These are phyloP conservation scores for Solanum chacoense DNA, from an alignment of 305 asterid genomes.

Conservation along the genomic window DNA sequence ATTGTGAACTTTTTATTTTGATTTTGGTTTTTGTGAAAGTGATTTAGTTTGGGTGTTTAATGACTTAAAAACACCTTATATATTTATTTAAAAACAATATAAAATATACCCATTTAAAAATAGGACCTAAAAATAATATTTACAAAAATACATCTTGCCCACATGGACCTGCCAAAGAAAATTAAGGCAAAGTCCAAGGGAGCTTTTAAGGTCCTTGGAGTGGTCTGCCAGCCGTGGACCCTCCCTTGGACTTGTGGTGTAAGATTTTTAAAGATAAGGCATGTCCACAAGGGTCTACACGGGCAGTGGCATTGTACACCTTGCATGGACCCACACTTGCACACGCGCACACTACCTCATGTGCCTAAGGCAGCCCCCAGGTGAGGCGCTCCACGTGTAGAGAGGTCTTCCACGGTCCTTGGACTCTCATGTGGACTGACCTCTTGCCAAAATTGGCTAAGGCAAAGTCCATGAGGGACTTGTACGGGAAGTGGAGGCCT, in stretches of 20 bases:
- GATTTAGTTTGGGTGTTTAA: no score
- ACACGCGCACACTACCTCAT: neutral
- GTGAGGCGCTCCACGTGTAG: neutral
- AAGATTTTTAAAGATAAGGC: neutral
- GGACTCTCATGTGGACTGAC: neutral
- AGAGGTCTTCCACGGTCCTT: neutral
- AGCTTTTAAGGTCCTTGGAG: neutral
- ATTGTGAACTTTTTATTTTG: no score
- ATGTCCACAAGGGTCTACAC: neutral
- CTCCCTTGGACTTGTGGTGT: neutral
- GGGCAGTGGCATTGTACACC: neutral
- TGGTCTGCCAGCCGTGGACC: neutral
- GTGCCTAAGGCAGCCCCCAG: neutral
- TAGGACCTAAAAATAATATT: no score
- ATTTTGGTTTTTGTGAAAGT: no score
- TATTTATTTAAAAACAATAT: no score
- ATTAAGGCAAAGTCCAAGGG: neutral
- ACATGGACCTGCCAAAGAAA: no score
- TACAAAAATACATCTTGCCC: no score
- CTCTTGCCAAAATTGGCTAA: neutral
- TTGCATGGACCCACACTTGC: neutral
- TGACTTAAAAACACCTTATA: no score
- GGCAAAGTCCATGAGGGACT: no score
- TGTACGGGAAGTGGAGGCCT: no score
- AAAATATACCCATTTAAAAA: no score